Conservation (phyloP, 768 basidiomycete species). For the Clavulina sp. region DNA sequence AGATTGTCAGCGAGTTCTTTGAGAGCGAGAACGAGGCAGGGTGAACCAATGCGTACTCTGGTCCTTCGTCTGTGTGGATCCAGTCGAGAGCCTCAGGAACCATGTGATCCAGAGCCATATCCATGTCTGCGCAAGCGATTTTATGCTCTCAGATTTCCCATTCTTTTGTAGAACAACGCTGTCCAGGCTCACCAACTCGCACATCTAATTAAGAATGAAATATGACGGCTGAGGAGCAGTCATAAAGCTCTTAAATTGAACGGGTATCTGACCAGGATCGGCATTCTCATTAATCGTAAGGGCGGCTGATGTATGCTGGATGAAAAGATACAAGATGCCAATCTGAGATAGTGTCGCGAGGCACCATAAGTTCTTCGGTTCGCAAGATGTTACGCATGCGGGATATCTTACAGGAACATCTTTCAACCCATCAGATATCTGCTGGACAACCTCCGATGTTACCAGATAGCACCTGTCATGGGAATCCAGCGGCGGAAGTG, state of each 20-base stretch:
- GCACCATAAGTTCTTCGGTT: background rate
- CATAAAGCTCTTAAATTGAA: background rate
- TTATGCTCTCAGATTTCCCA: background rate
- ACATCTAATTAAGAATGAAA: background rate
- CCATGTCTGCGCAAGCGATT: conserved; percentile 50
- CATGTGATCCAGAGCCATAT: conserved; percentile 79
- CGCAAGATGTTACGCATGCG: background rate
- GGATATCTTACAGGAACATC: conserved; percentile 35
- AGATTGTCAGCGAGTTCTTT: background rate
- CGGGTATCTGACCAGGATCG: conserved; percentile 40
- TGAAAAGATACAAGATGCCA: conserved; percentile 80
- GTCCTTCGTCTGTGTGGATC: conserved; percentile 82
- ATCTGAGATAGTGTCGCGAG: conserved; percentile 26
- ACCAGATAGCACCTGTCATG: conserved; percentile 56
- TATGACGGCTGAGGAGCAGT: background rate
- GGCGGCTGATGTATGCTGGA: conserved; percentile 67
- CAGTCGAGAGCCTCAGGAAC: conserved; percentile 73
- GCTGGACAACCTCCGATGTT: conserved; percentile 50
- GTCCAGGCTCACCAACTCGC: background rate
- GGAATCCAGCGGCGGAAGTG: background rate
- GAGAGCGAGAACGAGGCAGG: background rate
- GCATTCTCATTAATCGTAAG: conserved; percentile 81
- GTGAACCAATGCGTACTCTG: conserved; percentile 60
- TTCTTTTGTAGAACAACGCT: background rate
- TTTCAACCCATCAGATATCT: conserved; percentile 52